Base-by-base conservation (phyloP, 2,329 filamentous ascomycete genomes). In the Davidsoniella virescens region DNA sequence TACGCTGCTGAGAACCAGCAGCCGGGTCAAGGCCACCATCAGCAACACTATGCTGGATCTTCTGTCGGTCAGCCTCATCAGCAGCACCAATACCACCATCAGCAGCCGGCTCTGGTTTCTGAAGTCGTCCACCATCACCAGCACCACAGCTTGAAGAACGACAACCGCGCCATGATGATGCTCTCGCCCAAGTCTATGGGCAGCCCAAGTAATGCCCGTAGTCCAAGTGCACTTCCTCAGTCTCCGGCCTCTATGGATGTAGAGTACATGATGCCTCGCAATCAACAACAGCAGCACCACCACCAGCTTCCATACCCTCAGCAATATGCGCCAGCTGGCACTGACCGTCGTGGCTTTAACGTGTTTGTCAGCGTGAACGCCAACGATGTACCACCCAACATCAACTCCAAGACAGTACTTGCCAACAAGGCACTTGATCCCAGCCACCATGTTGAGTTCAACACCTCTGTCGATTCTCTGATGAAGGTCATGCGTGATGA, bases 401-500 rank as follows among this genome's bases (percentile, higher is more conserved):
- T 47, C 8, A 39, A 42, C 56, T 60, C 66, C 29, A 70, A 68
- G 59, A 66, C 62, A 9, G 67, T 70, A 52, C 64, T 62, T 3
- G 63, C 64, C 56, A 75, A 71, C 62, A 66, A 66, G 55, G 65
- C 68, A 8, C 65, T 70, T 26, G 62, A 68, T 52, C 65, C 69
- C 52, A 63, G 67, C 1, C 63, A 70, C 20, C 68, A 75, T n/a
- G 66, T 77, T 38, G 72, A 75, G 54, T 90, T 88, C 61, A 73
- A 76, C n/a, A 94, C 87, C 0, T 78, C 86, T 53, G 80, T 95
- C 37, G 88, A 95, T 61, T 80, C 79, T 40, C 67, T 96, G 40
- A 94, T 95, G 87, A 87, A 82, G 64, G 78, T 82, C 0, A 90
- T 95, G 43, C 87, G 94, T 62, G 69, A 82, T 59, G 65, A 71